These are phyloP conservation scores for Torulaspora indica DNA, from an alignment of 805 yeast species.

Conservation along the genomic window DNA sequence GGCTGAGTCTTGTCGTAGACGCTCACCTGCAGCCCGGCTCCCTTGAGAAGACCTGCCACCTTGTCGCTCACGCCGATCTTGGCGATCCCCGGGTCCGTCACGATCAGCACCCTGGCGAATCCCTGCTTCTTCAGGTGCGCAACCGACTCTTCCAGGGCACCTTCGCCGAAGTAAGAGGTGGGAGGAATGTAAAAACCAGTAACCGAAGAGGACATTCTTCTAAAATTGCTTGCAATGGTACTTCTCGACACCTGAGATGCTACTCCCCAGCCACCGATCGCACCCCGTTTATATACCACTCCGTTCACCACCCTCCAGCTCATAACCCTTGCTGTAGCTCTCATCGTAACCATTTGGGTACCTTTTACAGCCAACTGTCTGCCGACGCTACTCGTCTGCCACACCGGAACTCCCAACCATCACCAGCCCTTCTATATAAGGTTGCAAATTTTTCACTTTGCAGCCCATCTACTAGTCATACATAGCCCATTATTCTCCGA, in stretches of 20 bases:
- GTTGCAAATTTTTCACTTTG: conserved; percentile 1
- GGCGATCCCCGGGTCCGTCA: conserved; percentile 32
- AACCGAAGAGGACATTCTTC: conserved; percentile 16
- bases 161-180: conserved; percentile 25
- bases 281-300: conserved; percentile 7
- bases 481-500: not conserved
- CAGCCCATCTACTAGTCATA: not conserved
- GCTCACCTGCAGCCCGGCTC: conserved; percentile 17
- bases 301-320: conserved; percentile 2
- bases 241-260: conserved; percentile 1
- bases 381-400: no score
- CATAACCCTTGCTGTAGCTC: conserved; percentile 8
- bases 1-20: conserved; percentile 27
- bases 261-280: not conserved
- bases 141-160: conserved; percentile 23
- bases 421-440: not conserved
- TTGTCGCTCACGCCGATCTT: conserved; percentile 29
- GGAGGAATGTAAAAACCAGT: conserved; percentile 25
- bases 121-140: conserved; percentile 15
- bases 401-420: not conserved
- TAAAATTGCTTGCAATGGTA: not conserved
- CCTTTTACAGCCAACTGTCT: not conserved
- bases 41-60: conserved; percentile 22
- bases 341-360: conserved; percentile 1
- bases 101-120: conserved; percentile 23